A percentile compares a stretch with the other conserved stretches of the same genome.
These are phyloP conservation scores for Rhizomucor miehei DNA, from an alignment of 371 early-diverging fungal genomes.

Conservation along the genomic window DNA sequence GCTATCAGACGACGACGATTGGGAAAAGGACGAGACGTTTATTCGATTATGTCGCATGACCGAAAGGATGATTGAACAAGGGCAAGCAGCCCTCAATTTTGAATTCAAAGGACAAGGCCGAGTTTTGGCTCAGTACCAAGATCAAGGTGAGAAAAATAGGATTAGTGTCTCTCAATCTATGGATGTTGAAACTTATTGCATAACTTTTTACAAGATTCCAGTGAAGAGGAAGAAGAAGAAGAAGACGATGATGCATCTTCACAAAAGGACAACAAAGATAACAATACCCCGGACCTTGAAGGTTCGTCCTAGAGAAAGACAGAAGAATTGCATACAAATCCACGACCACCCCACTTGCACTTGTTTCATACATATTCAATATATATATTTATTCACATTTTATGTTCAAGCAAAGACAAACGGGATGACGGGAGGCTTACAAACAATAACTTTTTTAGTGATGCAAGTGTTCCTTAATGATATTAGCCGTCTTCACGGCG, in stretches of 20 bases:
- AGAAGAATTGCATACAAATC: too few species aligned
- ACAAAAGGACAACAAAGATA: too few species aligned
- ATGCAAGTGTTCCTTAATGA: slow-evolving; percentile 7
- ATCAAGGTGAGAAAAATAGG: too few species aligned
- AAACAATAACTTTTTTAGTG: background rate
- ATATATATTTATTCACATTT: background rate
- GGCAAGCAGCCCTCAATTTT: slow-evolving; percentile 35
- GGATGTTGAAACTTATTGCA: too few species aligned
- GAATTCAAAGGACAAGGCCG: slow-evolving; percentile 38
- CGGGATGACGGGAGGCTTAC: too few species aligned
- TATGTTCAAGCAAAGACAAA: background rate
- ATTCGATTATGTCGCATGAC: slow-evolving; percentile 33
- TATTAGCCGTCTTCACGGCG: slow-evolving; percentile 10
- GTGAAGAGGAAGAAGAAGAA: too few species aligned
- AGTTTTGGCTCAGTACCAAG: slow-evolving; percentile 29
- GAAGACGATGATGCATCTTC: too few species aligned
- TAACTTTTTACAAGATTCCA: too few species aligned
- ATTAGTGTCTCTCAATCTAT: too few species aligned
- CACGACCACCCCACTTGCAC: too few species aligned
- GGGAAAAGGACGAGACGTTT: slow-evolving; percentile 44
- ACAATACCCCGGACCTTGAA: too few species aligned
- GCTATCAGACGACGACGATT: slow-evolving; percentile 21
- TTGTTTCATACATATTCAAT: background rate
- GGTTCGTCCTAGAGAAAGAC: too few species aligned
- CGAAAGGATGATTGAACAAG: slow-evolving; percentile 39